Conservation (phyloP, 2,329 filamentous ascomycete genomes). For the Esteya vermicola region DNA sequence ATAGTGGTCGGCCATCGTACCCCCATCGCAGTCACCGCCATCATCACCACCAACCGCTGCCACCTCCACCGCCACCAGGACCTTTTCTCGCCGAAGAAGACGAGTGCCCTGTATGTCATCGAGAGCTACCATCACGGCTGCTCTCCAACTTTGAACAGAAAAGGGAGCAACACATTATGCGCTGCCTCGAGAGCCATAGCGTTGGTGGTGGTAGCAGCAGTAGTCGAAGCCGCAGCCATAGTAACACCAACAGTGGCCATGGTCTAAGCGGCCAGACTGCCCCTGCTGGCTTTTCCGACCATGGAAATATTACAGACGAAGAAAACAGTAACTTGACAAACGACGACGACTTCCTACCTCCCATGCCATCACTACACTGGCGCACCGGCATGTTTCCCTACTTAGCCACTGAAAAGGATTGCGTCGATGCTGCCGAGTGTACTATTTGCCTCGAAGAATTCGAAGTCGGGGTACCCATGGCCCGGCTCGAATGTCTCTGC, state of each 20-base stretch:
- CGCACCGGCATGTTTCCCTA: slow-evolving; percentile 51
- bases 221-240: slow-evolving; percentile 10
- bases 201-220: not conserved
- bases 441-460: slow-evolving; percentile 57
- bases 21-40: not conserved
- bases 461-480: slow-evolving; percentile 46
- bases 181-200: slow-evolving; percentile 43
- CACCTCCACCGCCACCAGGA: slow-evolving; percentile 16
- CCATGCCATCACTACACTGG: slow-evolving; percentile 22
- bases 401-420: slow-evolving; percentile 52
- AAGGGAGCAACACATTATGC: slow-evolving; percentile 43
- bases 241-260: slow-evolving; percentile 9
- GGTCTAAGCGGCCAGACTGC: too few relatives aligned
- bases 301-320: not conserved
- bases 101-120: slow-evolving; percentile 64
- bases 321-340: too few relatives aligned
- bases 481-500: slow-evolving; percentile 52
- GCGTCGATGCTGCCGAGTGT: slow-evolving; percentile 52
- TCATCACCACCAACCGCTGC: not conserved
- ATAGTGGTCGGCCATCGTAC: too few relatives aligned
- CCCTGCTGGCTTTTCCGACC: too few relatives aligned
- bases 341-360: not conserved
- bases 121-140: slow-evolving; percentile 47
- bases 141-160: slow-evolving; percentile 38
- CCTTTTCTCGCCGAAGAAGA: slow-evolving; percentile 55